A percentile compares a stretch with the other conserved stretches of the same genome.
These are phyloP conservation scores for Trichoderma sp. DNA, from an alignment of 2,329 filamentous ascomycete species.

Conservation along the genomic window DNA sequence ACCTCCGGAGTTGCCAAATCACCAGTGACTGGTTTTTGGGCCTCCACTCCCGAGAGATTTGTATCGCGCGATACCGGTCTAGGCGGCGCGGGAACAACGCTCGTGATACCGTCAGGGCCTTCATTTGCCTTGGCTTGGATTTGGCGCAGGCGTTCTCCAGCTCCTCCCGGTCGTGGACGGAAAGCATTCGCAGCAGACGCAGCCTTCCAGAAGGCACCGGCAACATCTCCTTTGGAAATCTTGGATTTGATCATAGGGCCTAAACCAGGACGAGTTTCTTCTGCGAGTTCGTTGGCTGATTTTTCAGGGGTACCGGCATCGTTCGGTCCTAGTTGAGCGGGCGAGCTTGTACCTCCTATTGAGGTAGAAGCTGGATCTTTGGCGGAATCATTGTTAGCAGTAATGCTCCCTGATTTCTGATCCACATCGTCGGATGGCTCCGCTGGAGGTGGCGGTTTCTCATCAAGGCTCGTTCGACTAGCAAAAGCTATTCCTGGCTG, in stretches of 20 bases:
- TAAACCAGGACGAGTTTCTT: conserved; percentile 68
- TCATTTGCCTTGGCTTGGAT: conserved; percentile 60
- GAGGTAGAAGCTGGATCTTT: neutral
- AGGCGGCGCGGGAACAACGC: conserved; percentile 79
- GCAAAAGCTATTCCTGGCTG: conserved; percentile 34
- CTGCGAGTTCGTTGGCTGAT: conserved; percentile 30
- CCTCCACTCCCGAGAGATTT: conserved; percentile 34
- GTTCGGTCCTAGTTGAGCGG: conserved; percentile 4
- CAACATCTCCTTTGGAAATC: conserved; percentile 71
- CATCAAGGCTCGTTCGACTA: conserved; percentile 41
- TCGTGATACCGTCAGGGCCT: conserved; percentile 85
- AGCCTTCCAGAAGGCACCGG: conserved; percentile 77
- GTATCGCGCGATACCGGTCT: conserved; percentile 48
- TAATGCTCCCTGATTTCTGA: neutral
- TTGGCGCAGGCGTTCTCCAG: conserved; percentile 74
- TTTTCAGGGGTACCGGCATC: conserved; percentile 1
- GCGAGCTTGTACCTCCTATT: neutral
- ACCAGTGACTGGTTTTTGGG: conserved; percentile 39
- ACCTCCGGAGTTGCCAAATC: conserved; percentile 56
- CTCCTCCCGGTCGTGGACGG: conserved; percentile 85
- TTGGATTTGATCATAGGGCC: conserved; percentile 90
- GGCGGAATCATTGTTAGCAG: conserved; percentile 4
- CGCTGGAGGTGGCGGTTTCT: conserved; percentile 30
- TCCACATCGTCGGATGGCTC: conserved; percentile 25
- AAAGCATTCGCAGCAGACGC: conserved; percentile 61